Conservation (phyloP, 2,329 filamentous ascomycete genomes). For the Clonostachys rhizophaga region DNA sequence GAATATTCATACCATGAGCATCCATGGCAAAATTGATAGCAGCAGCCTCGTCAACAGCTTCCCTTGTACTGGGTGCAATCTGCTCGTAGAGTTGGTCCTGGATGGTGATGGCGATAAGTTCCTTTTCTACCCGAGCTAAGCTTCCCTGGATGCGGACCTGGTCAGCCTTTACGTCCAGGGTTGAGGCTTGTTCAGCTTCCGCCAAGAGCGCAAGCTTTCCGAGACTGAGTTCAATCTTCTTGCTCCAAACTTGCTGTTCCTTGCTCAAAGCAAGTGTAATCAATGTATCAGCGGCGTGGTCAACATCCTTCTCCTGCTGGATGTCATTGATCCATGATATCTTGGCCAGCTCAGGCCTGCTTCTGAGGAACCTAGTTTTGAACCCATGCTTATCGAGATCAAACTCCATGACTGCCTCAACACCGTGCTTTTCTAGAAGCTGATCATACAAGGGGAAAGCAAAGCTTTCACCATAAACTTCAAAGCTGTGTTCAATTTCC, state of each 20-base stretch:
- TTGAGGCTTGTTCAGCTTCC: conserved; percentile 32
- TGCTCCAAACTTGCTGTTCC: conserved; percentile 83
- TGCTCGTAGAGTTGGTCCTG: conserved; percentile 75
- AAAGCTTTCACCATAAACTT: conserved; percentile 61
- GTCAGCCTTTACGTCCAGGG: conserved; percentile 29
- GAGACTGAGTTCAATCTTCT: conserved; percentile 87
- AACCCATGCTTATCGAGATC: conserved; percentile 62
- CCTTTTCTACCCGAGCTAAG: conserved; percentile 52
- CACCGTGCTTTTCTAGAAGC: conserved; percentile 63
- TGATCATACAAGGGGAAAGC: conserved; percentile 77
- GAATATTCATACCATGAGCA: conserved; percentile 51
- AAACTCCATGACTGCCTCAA: conserved; percentile 67
- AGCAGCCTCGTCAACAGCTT: conserved; percentile 74
- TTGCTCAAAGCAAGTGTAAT: conserved; percentile 63
- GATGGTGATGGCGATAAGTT: conserved; percentile 67
- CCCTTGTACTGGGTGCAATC: conserved; percentile 61
- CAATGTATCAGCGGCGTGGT: conserved; percentile 67
- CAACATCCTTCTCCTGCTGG: conserved; percentile 68
- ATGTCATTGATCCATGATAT: conserved; percentile 96
- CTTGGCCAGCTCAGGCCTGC: conserved; percentile 66
- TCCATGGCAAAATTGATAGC: conserved; percentile 74
- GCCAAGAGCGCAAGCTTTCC: conserved; percentile 78
- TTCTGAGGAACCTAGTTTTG: conserved; percentile 75
- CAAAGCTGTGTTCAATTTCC: conserved; percentile 50
- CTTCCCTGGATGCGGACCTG: conserved; percentile 31